Percentiles rank a stretch among this genome's conserved stretches.
phyloP scores from a whole-genome alignment of 208 protist species.

The Leishmania amazonensis region DNA sequence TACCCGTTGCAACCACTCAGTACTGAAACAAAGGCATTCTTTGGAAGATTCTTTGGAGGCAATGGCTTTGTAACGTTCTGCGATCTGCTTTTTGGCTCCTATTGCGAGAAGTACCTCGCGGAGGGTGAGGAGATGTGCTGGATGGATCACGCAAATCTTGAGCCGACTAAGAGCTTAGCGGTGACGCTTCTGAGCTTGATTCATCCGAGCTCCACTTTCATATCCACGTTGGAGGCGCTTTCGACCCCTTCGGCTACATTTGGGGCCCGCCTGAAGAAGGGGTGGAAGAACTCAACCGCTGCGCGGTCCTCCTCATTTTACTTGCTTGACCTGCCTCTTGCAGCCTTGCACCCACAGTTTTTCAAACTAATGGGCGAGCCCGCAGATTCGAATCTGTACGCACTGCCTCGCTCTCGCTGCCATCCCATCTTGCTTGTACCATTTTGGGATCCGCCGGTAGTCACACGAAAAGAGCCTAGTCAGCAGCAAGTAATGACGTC shows the following conservation, averaged over 20 bases:
- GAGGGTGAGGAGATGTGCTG: constrained; percentile 44
- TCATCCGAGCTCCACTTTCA: constrained; percentile 61
- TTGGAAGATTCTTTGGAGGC: constrained; percentile 70
- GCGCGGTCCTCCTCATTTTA: constrained; percentile 10
- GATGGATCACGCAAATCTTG: constrained; percentile 79
- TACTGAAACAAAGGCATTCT: constrained; percentile 56
- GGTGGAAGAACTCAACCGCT: constrained; percentile 50
- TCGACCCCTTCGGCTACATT: constrained; percentile 64
- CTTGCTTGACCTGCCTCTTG: constrained; percentile 67
- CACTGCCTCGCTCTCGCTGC: constrained; percentile 45
- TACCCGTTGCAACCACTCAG: constrained; percentile 50
- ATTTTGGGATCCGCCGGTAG: constrained; percentile 81
- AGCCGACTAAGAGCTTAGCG: constrained; percentile 62
- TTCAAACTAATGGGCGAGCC: constrained; percentile 67
- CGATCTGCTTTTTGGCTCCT: constrained; percentile 65
- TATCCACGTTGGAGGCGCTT: constrained; percentile 66
- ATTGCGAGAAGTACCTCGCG: constrained; percentile 16
- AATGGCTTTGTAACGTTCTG: constrained; percentile 67
- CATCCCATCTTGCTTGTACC: constrained; percentile 70
- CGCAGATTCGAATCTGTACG: constrained; percentile 53
- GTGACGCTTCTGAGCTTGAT: constrained; percentile 59
- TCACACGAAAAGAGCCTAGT: constrained; percentile 68
- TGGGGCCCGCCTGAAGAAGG: constrained; percentile 38
- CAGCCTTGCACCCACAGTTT: constrained; percentile 48
- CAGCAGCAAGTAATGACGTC: constrained; percentile 65